Evolutionary conservation across 768 basidiomycete species (phyloP), one percentile per base, ranked within the genome.

Genomic region (Suillus luteus): DNA sequence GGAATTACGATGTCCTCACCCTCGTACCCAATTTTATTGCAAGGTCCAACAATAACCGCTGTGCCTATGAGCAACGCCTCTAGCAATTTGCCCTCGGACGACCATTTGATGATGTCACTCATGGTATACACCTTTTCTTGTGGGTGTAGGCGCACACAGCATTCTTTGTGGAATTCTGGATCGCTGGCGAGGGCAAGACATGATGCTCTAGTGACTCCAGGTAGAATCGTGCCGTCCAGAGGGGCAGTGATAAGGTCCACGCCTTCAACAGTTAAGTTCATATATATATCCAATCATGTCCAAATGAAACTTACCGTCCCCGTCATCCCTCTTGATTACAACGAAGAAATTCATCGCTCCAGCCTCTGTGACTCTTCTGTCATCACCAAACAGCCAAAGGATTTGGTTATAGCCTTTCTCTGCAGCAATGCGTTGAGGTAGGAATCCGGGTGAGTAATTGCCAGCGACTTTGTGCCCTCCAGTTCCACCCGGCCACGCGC

Each of bases 11-110:
- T 78, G 62, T 89, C 87, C 69, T 83, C 78, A 22, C 85, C 87
- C 38, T 86, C 78, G 72, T 87, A 92, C 17, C 92, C 94, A 69
- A 95, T 89, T 60, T 82, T 84, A 66, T 89, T 82, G 0, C 90
- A 84, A 3, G 89, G 84, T 35, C 83, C 88, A 61, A 95, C 88
- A 62, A 93, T 85, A 38, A 86, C 92, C 8, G 92, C 93, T 0
- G 90, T 92, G 73, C 96, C 95, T 38, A 91, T 84, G 54, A 91
- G 90, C 70, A 98, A 93, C 15, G 92, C 81, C 75, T 98, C 96
- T 24, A 89, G 81, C 11, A 98, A 82, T 14, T 76, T 79, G 12
- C 90, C 92, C n/a, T 84, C 76, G 62, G 82, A 69, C 10, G 84
- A 78, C 64, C 77, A 88, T 62, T 68, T 81, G 72, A 10, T 86